phyloP scores from a whole-genome alignment of 164 flowering plant species.

The Magnolia kwangsiensis region DNA sequence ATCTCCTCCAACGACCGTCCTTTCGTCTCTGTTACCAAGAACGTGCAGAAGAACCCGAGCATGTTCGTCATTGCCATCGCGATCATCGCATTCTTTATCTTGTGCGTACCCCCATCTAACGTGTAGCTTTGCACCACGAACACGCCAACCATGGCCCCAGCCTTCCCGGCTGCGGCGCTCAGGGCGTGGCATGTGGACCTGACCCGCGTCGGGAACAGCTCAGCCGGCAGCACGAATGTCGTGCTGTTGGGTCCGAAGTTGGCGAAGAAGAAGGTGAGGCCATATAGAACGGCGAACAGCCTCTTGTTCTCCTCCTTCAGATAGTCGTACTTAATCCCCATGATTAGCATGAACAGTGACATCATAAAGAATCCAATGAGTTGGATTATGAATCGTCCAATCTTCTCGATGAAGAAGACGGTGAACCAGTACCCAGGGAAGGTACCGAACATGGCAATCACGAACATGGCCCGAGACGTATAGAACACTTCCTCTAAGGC shows the following conservation, averaged over 20 bases:
- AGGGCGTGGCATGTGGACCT: conserved; percentile 60
- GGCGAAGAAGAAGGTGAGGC: conserved; percentile 54
- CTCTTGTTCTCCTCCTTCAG: conserved; percentile 14
- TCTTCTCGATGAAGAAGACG: conserved; percentile 55
- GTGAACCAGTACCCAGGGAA: conserved; percentile 93
- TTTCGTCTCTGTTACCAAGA: conserved; percentile 49
- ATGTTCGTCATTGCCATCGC: conserved; percentile 39
- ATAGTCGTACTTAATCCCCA: conserved; percentile 44
- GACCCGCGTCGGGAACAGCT: conserved; percentile 51
- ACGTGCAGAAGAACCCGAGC: conserved; percentile 50
- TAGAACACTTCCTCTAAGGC: conserved; percentile 53
- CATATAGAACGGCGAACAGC: conserved; percentile 39
- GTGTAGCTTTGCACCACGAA: conserved; percentile 39
- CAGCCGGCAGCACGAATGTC: conserved; percentile 57
- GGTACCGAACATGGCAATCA: conserved; percentile 54
- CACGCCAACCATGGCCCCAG: conserved; percentile 52
- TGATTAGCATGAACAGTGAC: conserved; percentile 76
- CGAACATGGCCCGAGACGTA: conserved; percentile 63
- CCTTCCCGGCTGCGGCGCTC: conserved; percentile 56
- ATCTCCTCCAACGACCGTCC: conserved; percentile 59
- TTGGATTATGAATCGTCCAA: conserved; percentile 69
- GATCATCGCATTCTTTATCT: conserved; percentile 37
- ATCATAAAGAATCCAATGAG: conserved; percentile 70
- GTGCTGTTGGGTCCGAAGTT: conserved; percentile 60
- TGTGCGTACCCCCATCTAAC: neutral